Percentiles rank a stretch among this genome's conserved stretches.
phyloP scores from a whole-genome alignment of 1,284 basidiomycete species.

The Marasmius fiardii region DNA sequence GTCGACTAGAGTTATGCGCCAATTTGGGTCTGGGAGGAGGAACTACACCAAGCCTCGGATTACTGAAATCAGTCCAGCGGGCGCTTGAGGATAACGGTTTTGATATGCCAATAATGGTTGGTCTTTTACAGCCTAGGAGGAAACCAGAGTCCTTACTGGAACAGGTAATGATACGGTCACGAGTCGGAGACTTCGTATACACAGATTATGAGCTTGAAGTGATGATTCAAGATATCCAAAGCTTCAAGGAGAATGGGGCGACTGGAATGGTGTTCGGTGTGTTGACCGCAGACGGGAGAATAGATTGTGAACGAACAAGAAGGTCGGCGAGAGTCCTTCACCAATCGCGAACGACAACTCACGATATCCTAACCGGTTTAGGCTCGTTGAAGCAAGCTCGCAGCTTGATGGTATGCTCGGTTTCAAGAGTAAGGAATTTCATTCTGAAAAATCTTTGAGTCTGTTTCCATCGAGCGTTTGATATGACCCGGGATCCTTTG shows the following conservation, averaged over 20 bases:
- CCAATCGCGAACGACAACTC: neutral
- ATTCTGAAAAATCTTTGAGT: constrained; percentile 42
- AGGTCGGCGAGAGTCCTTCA: constrained; percentile 30
- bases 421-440: constrained; percentile 7
- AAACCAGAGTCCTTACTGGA: too few species aligned
- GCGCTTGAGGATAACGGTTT: constrained; percentile 34
- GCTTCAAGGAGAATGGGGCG: constrained; percentile 55
- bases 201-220: constrained; percentile 58
- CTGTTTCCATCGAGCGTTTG: constrained; percentile 82
- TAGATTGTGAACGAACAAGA: constrained; percentile 54
- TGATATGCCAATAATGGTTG: constrained; percentile 60
- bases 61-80: constrained; percentile 54
- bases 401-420: constrained; percentile 55
- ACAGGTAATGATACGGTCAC: constrained; percentile 77
- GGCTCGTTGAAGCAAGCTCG: constrained; percentile 55
- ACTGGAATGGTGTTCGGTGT: constrained; percentile 72
- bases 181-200: constrained; percentile 76
- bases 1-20: constrained; percentile 76
- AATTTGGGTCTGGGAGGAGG: constrained; percentile 73
- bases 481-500: constrained; percentile 59
- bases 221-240: constrained; percentile 69
- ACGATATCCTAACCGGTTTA: constrained; percentile 28
- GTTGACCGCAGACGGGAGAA: constrained; percentile 52
- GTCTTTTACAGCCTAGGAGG: constrained; percentile 13
- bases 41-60: constrained; percentile 72